Evolutionary conservation across 2,329 filamentous ascomycete species (phyloP), one percentile per base, ranked within the genome.

Genomic region (Pseudogymnoascus sp.): DNA sequence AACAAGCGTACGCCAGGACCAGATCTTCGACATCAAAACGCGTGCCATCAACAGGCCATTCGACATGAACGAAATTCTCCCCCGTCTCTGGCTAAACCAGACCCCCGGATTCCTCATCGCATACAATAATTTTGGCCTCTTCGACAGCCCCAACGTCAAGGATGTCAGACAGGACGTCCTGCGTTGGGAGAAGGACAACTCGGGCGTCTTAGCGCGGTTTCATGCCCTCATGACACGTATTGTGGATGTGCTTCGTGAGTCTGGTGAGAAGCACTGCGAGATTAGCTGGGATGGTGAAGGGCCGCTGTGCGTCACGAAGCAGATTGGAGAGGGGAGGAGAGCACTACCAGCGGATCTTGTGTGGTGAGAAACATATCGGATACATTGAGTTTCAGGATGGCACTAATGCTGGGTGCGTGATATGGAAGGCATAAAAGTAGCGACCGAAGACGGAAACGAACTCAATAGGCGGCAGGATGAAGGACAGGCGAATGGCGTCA

Each of bases 91-190:
- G 79, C 57, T 79, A 11, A 69, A 74, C 13, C 81, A 82, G 64
- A 76, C 78, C 15, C 75, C 77, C 0, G 80, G 78, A 62, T 78
- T 82, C 61, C 70, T 83, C 36, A 64, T 81, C 15, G 80, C 78
- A 0, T 79, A 76, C 60, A 79, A 83, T 66, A 66, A 74, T 7
- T 66, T 63, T 3, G 73, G 73, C 8, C 44, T 71, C 0, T 82
- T 82, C 64, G 15, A 74, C 9, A 60, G 65, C 4, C 66, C 65
- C 3, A 2, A 64, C 31, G 50, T 69, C 7, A 60, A 59, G 15
- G 50, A 65, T 47, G 63, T 68, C 6, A 44, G 8, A 24, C 1
- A 59, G 4, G 47, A 66, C 10, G 58, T 68, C 13, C 26, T 58
- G 4, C 17, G 60, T n/a, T 68, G 67, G 68, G 26, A 70, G 31